Evolutionary conservation across 306 rosid genomes (phyloP).

Genomic region (Chamaecrista fasciculata): DNA sequence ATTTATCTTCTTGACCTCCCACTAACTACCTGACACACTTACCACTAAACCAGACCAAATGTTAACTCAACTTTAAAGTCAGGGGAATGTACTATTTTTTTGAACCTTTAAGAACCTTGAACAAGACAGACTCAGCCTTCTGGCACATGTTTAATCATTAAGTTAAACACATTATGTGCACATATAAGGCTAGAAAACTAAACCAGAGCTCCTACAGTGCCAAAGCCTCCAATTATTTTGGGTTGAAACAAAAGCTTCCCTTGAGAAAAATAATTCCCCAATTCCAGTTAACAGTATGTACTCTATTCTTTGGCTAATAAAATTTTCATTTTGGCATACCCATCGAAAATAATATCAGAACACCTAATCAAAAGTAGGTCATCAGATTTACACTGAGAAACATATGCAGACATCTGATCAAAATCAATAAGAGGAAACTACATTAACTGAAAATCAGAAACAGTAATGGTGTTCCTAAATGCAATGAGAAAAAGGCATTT

Average conservation of each 20-base stretch:
- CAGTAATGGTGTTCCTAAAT: background rate
- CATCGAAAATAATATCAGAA: background rate
- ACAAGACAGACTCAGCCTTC: constrained; percentile 3
- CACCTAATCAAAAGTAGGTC: constrained; percentile 6
- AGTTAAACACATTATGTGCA: background rate
- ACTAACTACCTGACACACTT: background rate
- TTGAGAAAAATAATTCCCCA: constrained; percentile 11
- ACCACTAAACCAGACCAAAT: background rate
- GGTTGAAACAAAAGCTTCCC: constrained; percentile 1
- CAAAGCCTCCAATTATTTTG: constrained; percentile 4
- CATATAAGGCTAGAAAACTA: background rate
- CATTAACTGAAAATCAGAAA: constrained; percentile 15
- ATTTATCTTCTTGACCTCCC: background rate
- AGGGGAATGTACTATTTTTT: background rate
- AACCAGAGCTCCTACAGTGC: constrained; percentile 7
- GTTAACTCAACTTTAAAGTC: constrained; percentile 7
- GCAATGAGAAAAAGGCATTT: background rate
- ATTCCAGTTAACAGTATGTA: background rate
- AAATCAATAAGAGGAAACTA: constrained; percentile 15
- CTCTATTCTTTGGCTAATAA: background rate
- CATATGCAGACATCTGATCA: constrained; percentile 6
- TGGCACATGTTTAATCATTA: background rate
- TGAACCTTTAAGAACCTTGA: background rate
- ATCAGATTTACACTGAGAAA: background rate
- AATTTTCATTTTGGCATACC: constrained; percentile 3